Conservation (phyloP, 2,329 filamentous ascomycete genomes). For the Massarina eburnea region DNA sequence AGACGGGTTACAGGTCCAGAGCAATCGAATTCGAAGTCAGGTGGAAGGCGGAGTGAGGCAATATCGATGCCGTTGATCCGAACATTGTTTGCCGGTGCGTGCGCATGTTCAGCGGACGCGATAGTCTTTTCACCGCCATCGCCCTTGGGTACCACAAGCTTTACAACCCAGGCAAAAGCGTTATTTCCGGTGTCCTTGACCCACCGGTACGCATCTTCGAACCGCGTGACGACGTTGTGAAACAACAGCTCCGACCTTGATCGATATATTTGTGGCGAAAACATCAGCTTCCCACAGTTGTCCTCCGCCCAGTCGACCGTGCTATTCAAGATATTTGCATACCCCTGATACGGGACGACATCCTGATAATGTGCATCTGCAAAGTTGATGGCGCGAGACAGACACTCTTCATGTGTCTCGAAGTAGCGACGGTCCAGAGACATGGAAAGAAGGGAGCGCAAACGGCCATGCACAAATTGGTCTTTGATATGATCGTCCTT, state of each 20-base stretch:
- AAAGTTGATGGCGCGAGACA: conserved; percentile 20
- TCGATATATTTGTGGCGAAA: conserved; percentile 14
- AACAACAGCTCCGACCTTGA: background rate
- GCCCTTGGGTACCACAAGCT: background rate
- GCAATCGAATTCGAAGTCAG: background rate
- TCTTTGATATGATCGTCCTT: conserved; percentile 7
- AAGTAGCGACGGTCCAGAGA: conserved; percentile 12
- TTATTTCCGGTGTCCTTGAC: background rate
- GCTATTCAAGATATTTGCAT: conserved; percentile 15
- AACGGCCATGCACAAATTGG: conserved; percentile 5
- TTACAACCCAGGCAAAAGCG: background rate
- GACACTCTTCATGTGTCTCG: conserved; percentile 29
- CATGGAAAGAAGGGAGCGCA: conserved; percentile 10
- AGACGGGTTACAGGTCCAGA: background rate
- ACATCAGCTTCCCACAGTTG: conserved; percentile 23
- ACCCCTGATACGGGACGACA: conserved; percentile 10
- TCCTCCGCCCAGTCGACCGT: conserved; percentile 24
- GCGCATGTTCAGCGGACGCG: background rate
- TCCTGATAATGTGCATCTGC: conserved; percentile 14
- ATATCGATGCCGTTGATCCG: background rate
- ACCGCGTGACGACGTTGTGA: background rate
- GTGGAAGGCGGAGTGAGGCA: background rate
- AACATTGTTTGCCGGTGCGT: background rate
- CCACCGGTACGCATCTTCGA: background rate
- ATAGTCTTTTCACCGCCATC: background rate